These are phyloP conservation scores for Sphagnum tenellum DNA, from an alignment of 225 moss, liverwort and hornwort species.

Conservation along the genomic window DNA sequence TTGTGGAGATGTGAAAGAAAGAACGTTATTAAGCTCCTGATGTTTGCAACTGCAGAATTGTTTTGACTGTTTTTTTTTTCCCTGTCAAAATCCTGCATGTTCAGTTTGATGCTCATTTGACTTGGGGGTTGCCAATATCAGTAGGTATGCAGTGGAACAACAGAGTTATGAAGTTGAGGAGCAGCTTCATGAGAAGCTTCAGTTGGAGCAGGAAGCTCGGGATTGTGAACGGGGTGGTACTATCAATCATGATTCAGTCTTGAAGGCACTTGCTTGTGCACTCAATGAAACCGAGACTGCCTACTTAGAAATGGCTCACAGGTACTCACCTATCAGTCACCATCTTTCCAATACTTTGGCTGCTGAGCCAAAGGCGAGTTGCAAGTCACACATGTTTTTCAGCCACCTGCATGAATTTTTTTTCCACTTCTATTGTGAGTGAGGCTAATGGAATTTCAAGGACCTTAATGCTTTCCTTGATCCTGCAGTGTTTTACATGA, in stretches of 20 bases:
- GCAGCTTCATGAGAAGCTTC: conserved; percentile 46
- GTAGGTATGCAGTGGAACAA: conserved; percentile 73
- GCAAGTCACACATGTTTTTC: too few relatives aligned
- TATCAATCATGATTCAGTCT: conserved; percentile 68
- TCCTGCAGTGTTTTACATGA: conserved; percentile 59
- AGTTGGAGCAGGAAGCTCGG: conserved; percentile 54
- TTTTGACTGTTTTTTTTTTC: too few relatives aligned
- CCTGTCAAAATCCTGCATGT: too few relatives aligned
- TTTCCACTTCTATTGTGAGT: too few relatives aligned
- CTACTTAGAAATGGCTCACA: conserved; percentile 92
- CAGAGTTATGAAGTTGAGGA: conserved; percentile 52
- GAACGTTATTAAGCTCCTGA: too few relatives aligned
- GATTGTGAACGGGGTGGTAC: conserved; percentile 24
- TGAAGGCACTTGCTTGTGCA: conserved; percentile 82
- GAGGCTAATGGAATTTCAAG: too few relatives aligned
- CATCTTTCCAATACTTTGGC: too few relatives aligned
- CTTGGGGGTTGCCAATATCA: neutral
- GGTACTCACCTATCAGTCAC: conserved; percentile 8
- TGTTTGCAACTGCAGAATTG: too few relatives aligned
- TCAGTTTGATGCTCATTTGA: too few relatives aligned
- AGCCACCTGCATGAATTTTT: too few relatives aligned
- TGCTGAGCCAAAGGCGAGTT: too few relatives aligned
- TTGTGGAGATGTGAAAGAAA: too few relatives aligned
- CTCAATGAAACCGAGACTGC: conserved; percentile 87
- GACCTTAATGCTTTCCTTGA: neutral